Evolutionary conservation across 345 rosid species (phyloP).

Genomic region (Angophora floribunda): DNA sequence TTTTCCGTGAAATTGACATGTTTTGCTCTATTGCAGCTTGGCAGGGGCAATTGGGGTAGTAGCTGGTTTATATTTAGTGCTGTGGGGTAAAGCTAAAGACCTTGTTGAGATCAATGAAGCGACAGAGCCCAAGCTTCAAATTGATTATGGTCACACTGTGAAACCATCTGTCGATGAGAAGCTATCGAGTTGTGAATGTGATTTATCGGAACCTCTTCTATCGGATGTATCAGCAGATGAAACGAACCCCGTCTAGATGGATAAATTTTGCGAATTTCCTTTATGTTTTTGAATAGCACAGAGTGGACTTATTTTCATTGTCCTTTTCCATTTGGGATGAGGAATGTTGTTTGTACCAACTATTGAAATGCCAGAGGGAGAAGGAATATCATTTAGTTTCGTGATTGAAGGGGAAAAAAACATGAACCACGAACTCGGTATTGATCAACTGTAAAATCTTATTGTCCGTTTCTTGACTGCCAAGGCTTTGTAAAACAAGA

Average conservation of each 20-base stretch:
- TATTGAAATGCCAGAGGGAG: background rate
- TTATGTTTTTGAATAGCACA: background rate
- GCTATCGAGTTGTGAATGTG: background rate
- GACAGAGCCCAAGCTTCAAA: background rate
- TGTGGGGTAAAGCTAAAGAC: constrained; percentile 27
- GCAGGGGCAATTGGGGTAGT: constrained; percentile 10
- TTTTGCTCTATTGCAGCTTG: constrained; percentile 1
- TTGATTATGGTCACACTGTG: background rate
- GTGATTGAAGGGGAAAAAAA: background rate
- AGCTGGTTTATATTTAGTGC: constrained; percentile 7
- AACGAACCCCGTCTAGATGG: background rate
- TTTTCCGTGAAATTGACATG: background rate
- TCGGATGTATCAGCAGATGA: background rate
- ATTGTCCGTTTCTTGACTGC: background rate
- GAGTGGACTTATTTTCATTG: background rate
- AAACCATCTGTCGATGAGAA: background rate
- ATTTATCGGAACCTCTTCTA: constrained; percentile 15
- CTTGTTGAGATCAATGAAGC: background rate
- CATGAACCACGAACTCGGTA: background rate
- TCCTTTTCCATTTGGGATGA: background rate
- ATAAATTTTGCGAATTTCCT: background rate
- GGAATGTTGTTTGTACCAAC: background rate
- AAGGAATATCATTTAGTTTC: background rate
- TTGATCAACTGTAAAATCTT: background rate
- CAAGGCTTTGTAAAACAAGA: background rate